phyloP scores from a whole-genome alignment of 306 rosid species.

The Arachis hypogaea region DNA sequence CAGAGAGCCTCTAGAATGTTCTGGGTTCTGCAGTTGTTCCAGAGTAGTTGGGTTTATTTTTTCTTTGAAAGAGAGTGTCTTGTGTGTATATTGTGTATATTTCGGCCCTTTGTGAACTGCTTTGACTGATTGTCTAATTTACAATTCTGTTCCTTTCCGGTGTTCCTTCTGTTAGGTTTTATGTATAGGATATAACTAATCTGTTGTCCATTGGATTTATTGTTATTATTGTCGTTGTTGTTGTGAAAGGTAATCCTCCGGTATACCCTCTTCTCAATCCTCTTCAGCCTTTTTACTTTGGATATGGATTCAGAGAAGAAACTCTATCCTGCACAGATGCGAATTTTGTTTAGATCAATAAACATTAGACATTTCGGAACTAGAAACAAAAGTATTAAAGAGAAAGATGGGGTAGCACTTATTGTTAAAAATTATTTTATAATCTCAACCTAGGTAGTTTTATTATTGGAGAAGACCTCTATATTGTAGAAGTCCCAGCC shows the following conservation, averaged over 20 bases:
- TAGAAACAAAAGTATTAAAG: too few relatives aligned
- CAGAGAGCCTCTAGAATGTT: constrained; percentile 12
- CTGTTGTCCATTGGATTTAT: too few relatives aligned
- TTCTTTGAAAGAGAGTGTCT: constrained; percentile 26
- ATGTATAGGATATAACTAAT: not conserved
- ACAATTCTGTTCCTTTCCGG: not conserved
- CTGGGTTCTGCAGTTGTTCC: not conserved
- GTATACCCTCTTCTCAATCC: constrained; percentile 4
- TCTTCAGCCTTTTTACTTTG: not conserved
- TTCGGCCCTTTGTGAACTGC: not conserved
- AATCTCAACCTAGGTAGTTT: not conserved
- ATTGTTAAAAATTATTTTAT: not conserved
- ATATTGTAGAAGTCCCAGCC: too few relatives aligned
- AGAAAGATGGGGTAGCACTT: not conserved
- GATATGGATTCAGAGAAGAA: not conserved
- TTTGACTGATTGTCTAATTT: constrained; percentile 9
- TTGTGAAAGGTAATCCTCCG: not conserved
- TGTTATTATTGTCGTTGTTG: too few relatives aligned
- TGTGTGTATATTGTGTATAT: not conserved
- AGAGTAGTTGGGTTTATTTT: not conserved
- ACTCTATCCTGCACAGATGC: not conserved
- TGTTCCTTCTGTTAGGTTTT: not conserved
- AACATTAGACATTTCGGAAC: not conserved
- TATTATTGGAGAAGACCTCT: not conserved
- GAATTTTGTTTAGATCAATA: too few relatives aligned